Base-by-base conservation (phyloP, 495 filamentous ascomycete species). In the Aspergillus campestris region DNA sequence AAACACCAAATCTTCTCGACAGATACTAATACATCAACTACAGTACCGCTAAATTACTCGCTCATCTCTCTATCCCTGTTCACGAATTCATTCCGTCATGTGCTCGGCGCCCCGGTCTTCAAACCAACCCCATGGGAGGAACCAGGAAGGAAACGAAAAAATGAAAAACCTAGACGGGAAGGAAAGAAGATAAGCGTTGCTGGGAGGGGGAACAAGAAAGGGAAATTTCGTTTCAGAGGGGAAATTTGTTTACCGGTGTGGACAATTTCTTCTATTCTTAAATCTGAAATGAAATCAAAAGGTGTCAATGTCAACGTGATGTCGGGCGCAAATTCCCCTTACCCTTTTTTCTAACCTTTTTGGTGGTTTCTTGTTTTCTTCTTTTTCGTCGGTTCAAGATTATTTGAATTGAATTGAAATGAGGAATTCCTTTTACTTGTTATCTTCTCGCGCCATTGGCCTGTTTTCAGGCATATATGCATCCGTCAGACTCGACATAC, bases 1-100 rank as follows among this genome's bases (percentile, higher is more conserved):
- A 40, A 44, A 36, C 27, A 29, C 28, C 40, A 34, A 35, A 34
- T n/a, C 43, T 32, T 28, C 37, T 2, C 31, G 24, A 40, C 13
- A 55, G 50, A 48, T 57, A 58, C 49, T 41, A 39, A 7, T 61
- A 32, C 24, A 42, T 35, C 35, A 9, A 37, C 36, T 48, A 52
- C 60, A 77, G 75, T 75, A 73, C 73, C 75, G 74, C 60, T 77
- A 77, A 75, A 66, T 58, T 48, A 48, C 13, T 51, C 40, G 48
- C 53, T 55, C 56, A 62, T 53, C 59, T 57, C 50, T 57, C 32
- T 38, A 44, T 65, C 58, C 55, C 55, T 61, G 58, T 65, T 64
- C 59, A 68, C 59, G 60, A 64, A 24, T 24, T 55, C 42, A 45
- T 48, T 57, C 41, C 49, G 47, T 55, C 53, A 52, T 54, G 51